Evolutionary conservation across 768 basidiomycete genomes (phyloP), one percentile per base, ranked within the genome.

Genomic region (Zangia roseola): DNA sequence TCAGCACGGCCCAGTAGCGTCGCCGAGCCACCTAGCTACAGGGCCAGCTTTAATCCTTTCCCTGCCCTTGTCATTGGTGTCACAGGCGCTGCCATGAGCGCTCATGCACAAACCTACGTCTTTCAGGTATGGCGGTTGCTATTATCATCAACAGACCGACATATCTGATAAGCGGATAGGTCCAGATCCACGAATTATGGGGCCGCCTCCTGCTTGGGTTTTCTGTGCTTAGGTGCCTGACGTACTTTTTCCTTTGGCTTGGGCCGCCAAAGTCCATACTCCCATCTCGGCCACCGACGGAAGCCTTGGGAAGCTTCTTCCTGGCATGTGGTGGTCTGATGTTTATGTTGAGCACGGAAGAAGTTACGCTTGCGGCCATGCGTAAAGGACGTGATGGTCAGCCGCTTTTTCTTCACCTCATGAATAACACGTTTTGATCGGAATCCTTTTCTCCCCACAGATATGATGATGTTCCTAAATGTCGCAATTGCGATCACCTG

Each of bases 211-310:
- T 98, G 13, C 76, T 86, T 46, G 86, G 73, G 5, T 93, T 88
- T 64, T 80, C 89, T 6, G 74, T 89, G 8, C 71, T 94, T 51
- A 81, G 95, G 43, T 90, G 86, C 62, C 59, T 94, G 33, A 97
- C 94, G 2, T 98, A 97, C 65, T 91, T 94, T 72, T 93, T 97
- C 81, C 76, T 95, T 34, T 97, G 89, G 89, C 75, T 94, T 38
- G 75, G 78, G 24, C 94, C 94, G 12, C 88, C 91, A 7, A 77
- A 78, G 12, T 92, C 91, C 2, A 75, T 86, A n/a, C 78, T 91
- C 13, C 95, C 95, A 2, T 91, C 89, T 13, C 83, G 94, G 9
- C 95, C 95, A 6, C 95, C 94, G 0, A 94, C 94, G 0, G 95
- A 98, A 72, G 87, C 87, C 6, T 70, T 98, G 34, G 90, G 86